Percentiles rank a stretch among this genome's conserved stretches.
phyloP scores from a whole-genome alignment of 345 rosid species.

The Alliaria petiolata region DNA sequence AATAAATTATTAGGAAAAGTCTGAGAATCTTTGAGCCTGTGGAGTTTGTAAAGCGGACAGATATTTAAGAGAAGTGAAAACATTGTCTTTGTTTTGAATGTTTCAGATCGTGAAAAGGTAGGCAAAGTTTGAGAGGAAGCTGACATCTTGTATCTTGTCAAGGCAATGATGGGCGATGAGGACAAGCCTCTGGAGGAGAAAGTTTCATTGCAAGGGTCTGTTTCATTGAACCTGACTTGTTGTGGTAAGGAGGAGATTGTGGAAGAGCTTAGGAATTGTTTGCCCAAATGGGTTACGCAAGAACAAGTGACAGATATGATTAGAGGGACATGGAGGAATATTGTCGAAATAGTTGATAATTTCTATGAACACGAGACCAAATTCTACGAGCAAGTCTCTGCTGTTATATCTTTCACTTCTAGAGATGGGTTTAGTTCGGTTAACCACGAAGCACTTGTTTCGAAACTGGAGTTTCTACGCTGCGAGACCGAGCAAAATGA shows the following conservation, averaged over 20 bases:
- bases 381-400: constrained; percentile 58
- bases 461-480: constrained; percentile 36
- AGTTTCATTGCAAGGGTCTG: no score
- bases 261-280: constrained; percentile 53
- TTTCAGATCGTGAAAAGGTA: background rate
- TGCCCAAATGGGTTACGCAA: constrained; percentile 80
- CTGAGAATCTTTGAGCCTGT: background rate
- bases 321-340: constrained; percentile 45
- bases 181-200: constrained; percentile 49
- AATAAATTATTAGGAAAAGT: background rate
- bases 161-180: constrained; percentile 63
- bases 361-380: constrained; percentile 83
- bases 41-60: background rate
- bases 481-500: constrained; percentile 22
- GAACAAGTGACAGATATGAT: constrained; percentile 67
- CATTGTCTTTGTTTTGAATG: background rate
- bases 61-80: background rate
- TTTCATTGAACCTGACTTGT: constrained; percentile 28
- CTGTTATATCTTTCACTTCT: constrained; percentile 32
- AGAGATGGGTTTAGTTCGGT: constrained; percentile 22
- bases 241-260: constrained; percentile 46
- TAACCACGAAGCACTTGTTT: constrained; percentile 28
- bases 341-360: constrained; percentile 70
- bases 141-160: background rate
- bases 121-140: background rate